Evolutionary conservation across 495 filamentous ascomycete genomes (phyloP).

Genomic region (Penicillium bovifimosum): DNA sequence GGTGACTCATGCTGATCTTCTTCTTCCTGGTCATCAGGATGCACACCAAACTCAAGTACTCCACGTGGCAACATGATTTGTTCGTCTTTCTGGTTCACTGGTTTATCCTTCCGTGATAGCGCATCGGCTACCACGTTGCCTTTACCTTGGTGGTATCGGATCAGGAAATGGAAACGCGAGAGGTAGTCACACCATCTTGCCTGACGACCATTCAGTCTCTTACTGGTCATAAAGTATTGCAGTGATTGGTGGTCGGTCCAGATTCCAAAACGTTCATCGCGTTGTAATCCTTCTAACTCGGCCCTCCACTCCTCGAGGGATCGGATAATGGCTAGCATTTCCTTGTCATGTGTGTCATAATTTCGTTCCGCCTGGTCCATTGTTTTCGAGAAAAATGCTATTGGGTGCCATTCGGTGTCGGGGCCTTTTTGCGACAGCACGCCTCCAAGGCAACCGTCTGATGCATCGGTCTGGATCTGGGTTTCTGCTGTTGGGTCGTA

Average conservation of each 20-base stretch:
- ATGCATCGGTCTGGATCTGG: conserved; percentile 19
- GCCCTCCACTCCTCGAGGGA: conserved; percentile 7
- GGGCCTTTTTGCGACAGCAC: conserved; percentile 11
- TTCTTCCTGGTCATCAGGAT: too few relatives aligned
- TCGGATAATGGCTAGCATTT: conserved; percentile 17
- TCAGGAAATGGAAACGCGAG: too few relatives aligned
- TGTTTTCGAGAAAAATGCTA: conserved; percentile 25
- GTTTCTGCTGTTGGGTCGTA: conserved; percentile 6
- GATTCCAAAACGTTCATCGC: conserved; percentile 5
- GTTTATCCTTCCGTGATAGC: too few relatives aligned
- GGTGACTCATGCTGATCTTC: too few relatives aligned
- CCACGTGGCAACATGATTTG: too few relatives aligned
- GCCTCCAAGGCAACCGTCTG: conserved; percentile 4
- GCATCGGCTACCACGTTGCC: too few relatives aligned
- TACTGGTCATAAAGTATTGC: too few relatives aligned
- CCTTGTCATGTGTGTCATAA: conserved; percentile 31
- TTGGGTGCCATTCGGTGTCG: conserved; percentile 6
- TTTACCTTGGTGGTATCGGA: too few relatives aligned
- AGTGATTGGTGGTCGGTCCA: neutral
- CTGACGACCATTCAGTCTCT: too few relatives aligned
- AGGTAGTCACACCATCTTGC: neutral
- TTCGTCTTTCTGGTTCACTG: too few relatives aligned
- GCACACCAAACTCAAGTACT: too few relatives aligned
- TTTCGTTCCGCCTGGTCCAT: conserved; percentile 14
- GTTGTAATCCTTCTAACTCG: conserved; percentile 16